Base-by-base conservation (phyloP, 345 rosid genomes). In the Cardamine occulta region DNA sequence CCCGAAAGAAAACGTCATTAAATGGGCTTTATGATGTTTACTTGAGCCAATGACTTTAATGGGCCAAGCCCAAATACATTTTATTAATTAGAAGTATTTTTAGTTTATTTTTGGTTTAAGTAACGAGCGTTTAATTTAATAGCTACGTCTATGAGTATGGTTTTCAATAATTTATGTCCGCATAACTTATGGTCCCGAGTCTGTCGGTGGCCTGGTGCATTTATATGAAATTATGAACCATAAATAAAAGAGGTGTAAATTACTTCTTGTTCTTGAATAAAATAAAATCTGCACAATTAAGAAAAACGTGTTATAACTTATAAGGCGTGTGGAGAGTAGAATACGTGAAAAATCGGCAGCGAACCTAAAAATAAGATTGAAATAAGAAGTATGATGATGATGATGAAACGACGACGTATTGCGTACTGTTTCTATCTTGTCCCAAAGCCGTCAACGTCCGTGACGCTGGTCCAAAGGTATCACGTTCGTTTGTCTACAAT, bases 111-210 rank as follows among this genome's bases (percentile, higher is more conserved):
- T 42, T 13, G 17, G 1, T 14, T 44, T 14, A 5, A 14, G 17
- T 44, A 59, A 15, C 8, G 49, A 73, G 40, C 29, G 28, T 6
- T 72, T 45, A 44, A 21, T 44, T 21, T 26, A 34, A 26, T 23
- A 52, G 10, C 26, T 39, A 51, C 63, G 31, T 57, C 8, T 66
- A 9, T n/a, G n/a, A n/a, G n/a, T n/a, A n/a, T 29, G 24, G 24
- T n/a, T 52, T 62, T 2, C 17, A 76, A 62, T 70, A 69, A 76
- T 76, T 52, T 76, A 2, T 69, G 70, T 69, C 80, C 58, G 70
- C 53, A 52, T 24, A 48, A 42, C 19, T 61, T 68, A 10, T 58
- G 7, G 19, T 49, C 19, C 67, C 54, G 62, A 75, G 53, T 34
- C 18, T 60, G 62, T 68, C 74, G 39, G 39, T 32, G 35, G 35